A percentile compares a stretch with the other conserved stretches of the same genome.
These are phyloP conservation scores for Gypsophila paniculata DNA, from an alignment of 179 eudicot genomes.

Conservation along the genomic window DNA sequence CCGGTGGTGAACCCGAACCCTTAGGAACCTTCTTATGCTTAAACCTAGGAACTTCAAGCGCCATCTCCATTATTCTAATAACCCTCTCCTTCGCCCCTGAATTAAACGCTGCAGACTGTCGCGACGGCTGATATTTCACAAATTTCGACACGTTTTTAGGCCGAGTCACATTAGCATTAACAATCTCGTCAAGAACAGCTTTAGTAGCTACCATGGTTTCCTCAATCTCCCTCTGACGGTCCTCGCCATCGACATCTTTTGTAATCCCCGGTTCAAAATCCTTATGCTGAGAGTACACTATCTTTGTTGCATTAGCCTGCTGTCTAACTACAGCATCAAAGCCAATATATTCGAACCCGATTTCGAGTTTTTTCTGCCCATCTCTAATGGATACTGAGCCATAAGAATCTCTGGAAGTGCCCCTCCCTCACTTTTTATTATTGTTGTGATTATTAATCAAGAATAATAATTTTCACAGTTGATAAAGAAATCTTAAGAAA, in stretches of 20 bases:
- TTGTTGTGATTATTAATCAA: too few relatives aligned
- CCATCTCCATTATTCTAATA: conserved; percentile 90
- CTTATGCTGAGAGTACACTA: conserved; percentile 63
- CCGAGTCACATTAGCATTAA: conserved; percentile 71
- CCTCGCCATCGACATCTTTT: conserved; percentile 51
- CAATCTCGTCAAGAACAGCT: conserved; percentile 75
- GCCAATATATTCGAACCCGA: conserved; percentile 63
- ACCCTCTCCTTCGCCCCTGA: conserved; percentile 91
- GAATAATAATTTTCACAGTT: too few relatives aligned
- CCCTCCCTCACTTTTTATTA: too few relatives aligned
- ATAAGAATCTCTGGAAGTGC: conserved; percentile 78
- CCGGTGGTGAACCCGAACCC: conserved; percentile 86
- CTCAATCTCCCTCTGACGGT: conserved; percentile 65
- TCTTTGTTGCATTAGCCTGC: conserved; percentile 73
- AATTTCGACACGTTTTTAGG: conserved; percentile 84
- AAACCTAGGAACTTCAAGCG: conserved; percentile 85
- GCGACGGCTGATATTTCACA: conserved; percentile 82
- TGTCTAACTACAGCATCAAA: conserved; percentile 87
- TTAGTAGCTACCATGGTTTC: conserved; percentile 70
- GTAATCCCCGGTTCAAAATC: conserved; percentile 74
- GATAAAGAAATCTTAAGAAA: too few relatives aligned
- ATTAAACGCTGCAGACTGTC: conserved; percentile 80
- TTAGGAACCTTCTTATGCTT: conserved; percentile 89
- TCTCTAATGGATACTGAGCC: conserved; percentile 81
- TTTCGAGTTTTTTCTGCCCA: conserved; percentile 62